phyloP scores from a whole-genome alignment of 768 basidiomycete genomes.

The Suillus lakei region DNA sequence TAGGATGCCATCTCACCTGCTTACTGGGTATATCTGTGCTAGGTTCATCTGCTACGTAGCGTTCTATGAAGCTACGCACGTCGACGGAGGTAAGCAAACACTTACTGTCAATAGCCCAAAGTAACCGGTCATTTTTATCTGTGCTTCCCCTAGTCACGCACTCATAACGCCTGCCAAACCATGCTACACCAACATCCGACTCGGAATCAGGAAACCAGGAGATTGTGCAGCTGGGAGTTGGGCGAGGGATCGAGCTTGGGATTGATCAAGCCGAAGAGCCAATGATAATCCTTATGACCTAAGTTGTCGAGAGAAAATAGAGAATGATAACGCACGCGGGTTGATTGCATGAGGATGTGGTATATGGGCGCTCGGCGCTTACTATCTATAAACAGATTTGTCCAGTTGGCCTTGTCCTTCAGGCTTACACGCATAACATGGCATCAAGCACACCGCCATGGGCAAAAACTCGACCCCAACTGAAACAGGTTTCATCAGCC shows the following conservation, averaged over 20 bases:
- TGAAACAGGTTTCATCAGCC: background rate
- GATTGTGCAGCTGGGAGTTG: background rate
- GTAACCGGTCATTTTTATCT: background rate
- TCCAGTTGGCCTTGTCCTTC: background rate
- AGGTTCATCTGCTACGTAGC: background rate
- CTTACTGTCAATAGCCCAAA: background rate
- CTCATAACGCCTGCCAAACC: background rate
- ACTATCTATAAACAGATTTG: background rate
- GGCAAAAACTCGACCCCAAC: background rate
- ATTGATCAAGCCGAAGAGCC: constrained; percentile 40
- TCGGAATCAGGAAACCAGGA: too few relatives aligned
- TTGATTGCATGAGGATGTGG: background rate
- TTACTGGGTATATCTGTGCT: background rate
- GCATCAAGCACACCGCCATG: background rate
- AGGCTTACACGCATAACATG: background rate
- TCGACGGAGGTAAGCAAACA: background rate
- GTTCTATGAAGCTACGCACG: background rate
- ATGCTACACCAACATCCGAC: background rate
- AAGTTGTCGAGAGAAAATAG: background rate
- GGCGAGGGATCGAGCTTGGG: constrained; percentile 27
- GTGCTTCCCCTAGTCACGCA: too few relatives aligned
- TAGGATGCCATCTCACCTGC: background rate
- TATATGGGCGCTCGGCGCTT: background rate
- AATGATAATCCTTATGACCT: constrained; percentile 12
- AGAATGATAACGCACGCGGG: background rate